These are phyloP conservation scores for Lomentospora prolificans DNA, from an alignment of 2,329 filamentous ascomycete species.

Conservation along the genomic window DNA sequence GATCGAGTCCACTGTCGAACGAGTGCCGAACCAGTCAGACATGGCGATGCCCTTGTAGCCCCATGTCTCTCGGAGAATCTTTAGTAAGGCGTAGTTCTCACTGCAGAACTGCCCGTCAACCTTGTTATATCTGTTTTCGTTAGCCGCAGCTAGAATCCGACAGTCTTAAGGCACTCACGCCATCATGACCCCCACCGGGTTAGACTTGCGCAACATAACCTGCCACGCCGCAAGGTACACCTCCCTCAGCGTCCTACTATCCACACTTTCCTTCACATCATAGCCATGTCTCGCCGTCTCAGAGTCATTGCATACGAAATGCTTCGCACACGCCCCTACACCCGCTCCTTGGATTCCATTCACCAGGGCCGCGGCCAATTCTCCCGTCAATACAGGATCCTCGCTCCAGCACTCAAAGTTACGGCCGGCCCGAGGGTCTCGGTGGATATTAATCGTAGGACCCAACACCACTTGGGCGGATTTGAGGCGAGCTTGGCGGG, in stretches of 20 bases:
- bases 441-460: constrained; percentile 36
- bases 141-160: no score
- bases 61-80: constrained; percentile 23
- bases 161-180: constrained; percentile 7
- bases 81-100: constrained; percentile 15
- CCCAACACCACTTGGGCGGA: constrained; percentile 63
- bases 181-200: constrained; percentile 14
- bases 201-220: constrained; percentile 10
- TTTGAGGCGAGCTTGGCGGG: constrained; percentile 31
- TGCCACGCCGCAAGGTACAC: constrained; percentile 15
- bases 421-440: constrained; percentile 30
- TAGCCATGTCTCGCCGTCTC: constrained; percentile 14
- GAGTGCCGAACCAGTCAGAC: constrained; percentile 24
- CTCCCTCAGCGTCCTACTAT: constrained; percentile 12
- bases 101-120: constrained; percentile 17
- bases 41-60: constrained; percentile 23
- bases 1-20: constrained; percentile 19
- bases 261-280: constrained; percentile 9
- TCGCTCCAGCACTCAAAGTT: constrained; percentile 33
- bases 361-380: constrained; percentile 28
- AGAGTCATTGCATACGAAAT: constrained; percentile 29
- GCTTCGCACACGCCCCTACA: constrained; percentile 27
- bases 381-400: constrained; percentile 31
- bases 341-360: constrained; percentile 27
- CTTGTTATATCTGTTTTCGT: constrained; percentile 17